Evolutionary conservation across 2,329 filamentous ascomycete species (phyloP), one percentile per base, ranked within the genome.

Genomic region (Diaporthe citrichinensis): DNA sequence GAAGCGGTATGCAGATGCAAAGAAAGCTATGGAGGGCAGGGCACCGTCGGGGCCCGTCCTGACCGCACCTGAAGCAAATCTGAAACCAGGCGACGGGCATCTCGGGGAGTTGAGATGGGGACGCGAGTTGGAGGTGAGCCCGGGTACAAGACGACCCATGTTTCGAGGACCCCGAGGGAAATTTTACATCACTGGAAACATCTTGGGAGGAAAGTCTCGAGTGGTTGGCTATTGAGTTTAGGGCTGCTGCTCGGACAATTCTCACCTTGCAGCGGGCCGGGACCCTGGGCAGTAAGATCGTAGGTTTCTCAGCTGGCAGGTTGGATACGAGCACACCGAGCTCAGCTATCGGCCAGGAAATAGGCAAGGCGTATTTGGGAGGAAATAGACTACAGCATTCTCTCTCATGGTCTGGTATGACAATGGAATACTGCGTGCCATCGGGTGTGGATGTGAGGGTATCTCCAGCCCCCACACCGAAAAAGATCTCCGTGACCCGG

Each of bases 51-150:
- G 65, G 36, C 65, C 65, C 77, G 73, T 77, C 76, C 77, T 77
- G 61, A 79, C 78, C 77, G 72, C 74, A 79, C 79, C 78, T 86
- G 84, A 86, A 84, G 84, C 85, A 86, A 79, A 81, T 79, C 82
- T 86, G 85, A 86, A 86, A 86, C 84, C 75, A 69, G 75, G 76
- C 71, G 77, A 75, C 57, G 77, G 73, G 58, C 62, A 44, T 36
- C 61, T 44, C 51, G 65, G 58, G 28, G 36, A 61, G 51, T 49
- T 28, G 61, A 51, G 72, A 72, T 61, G 67, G 34, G 36, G 44
- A 46, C n/a, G 34, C 51, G 58, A 76, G 72, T 72, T 51, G 74
- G 46, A 69, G 65, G 57, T 41, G 72, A 58, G 62, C 31, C 53
- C 53, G 59, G 59, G 28, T 46, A 17, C 44, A 28, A 53, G 55